Percentiles rank a stretch among this genome's conserved stretches.
Conservation (phyloP, 139 green algal genomes). For the Chlorella sp. region DNA sequence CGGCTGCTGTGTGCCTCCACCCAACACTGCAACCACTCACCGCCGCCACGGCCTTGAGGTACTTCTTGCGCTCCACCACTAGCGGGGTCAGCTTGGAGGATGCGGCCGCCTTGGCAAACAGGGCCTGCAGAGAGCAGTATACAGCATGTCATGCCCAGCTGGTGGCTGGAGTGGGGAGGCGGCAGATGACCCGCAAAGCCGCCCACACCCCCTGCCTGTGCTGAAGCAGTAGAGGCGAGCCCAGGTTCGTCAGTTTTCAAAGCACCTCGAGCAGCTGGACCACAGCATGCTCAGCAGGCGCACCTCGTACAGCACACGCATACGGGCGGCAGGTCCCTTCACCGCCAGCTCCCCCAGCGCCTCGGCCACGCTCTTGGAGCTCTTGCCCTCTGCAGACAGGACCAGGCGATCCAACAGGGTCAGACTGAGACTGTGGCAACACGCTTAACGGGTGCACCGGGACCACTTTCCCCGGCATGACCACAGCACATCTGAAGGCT, state of each 20-base stretch:
- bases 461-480: not conserved
- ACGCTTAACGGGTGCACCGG: no score
- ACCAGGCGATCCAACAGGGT: not conserved
- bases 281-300: no score
- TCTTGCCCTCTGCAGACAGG: constrained; percentile 13
- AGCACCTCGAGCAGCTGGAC: no score
- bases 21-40: not conserved
- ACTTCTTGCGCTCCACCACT: constrained; percentile 4
- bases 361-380: constrained; percentile 20
- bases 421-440: not conserved
- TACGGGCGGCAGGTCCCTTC: constrained; percentile 51
- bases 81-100: constrained; percentile 14
- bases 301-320: constrained; percentile 59
- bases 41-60: constrained; percentile 3
- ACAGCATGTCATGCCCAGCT: no score
- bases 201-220: no score
- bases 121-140: constrained; percentile 4
- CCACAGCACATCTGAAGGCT: not conserved
- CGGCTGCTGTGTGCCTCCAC: no score
- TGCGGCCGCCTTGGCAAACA: constrained; percentile 39
- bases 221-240: no score
- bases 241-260: no score
- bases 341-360: constrained; percentile 55
- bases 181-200: no score
- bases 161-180: no score